Percentiles rank a stretch among this genome's conserved stretches.
Conservation (phyloP, 352 stramenopile genomes). For the Achlya hypogyna region DNA sequence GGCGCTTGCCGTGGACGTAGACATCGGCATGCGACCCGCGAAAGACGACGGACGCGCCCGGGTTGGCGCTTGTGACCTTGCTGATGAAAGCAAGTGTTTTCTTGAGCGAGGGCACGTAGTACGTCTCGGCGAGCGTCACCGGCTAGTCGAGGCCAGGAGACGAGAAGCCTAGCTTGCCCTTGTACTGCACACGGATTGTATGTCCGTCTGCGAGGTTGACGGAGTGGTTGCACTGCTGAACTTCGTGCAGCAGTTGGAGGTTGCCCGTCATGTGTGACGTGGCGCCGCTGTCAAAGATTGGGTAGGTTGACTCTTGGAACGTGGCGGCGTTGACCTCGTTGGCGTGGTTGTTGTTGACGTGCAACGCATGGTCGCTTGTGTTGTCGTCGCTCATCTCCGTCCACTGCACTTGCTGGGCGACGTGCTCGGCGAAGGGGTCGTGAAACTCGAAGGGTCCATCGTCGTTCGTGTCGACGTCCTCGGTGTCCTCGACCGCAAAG, state of each 20-base stretch:
- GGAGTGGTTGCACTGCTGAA: background rate
- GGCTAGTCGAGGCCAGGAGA: background rate
- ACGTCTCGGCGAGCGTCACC: conserved; percentile 8
- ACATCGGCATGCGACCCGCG: background rate
- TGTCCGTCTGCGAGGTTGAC: conserved; percentile 21
- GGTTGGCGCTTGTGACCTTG: background rate
- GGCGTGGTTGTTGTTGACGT: background rate
- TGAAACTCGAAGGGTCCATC: too few species aligned
- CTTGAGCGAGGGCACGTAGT: conserved; percentile 20
- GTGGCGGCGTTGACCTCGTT: background rate
- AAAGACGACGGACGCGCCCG: background rate
- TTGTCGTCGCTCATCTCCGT: too few species aligned
- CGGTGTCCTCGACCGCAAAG: too few species aligned
- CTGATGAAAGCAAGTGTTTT: background rate
- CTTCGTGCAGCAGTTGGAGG: background rate
- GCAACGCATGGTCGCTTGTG: too few species aligned
- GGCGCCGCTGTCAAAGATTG: background rate
- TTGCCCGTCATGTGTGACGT: background rate
- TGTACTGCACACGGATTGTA: conserved; percentile 10
- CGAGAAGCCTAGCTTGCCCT: background rate
- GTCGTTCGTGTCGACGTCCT: too few species aligned
- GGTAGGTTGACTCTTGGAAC: background rate
- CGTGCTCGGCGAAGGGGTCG: too few species aligned
- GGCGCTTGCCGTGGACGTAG: background rate
- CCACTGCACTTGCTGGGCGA: too few species aligned